Evolutionary conservation across 441 rosid genomes (phyloP).

Genomic region (Populus trichocarpa): DNA sequence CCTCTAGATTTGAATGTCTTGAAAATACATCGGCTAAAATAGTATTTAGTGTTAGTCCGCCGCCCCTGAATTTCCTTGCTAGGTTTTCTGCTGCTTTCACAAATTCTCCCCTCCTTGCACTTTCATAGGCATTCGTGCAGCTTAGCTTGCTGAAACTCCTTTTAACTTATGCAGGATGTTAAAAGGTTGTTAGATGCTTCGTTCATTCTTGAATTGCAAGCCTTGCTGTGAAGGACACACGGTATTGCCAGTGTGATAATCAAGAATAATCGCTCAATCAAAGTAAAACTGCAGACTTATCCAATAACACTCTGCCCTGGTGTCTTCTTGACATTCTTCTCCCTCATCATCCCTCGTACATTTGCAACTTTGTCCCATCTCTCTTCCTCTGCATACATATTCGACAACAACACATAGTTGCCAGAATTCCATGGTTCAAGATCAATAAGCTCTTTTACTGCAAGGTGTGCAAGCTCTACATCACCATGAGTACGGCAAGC

Average conservation of each 20-base stretch:
- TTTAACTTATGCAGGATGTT: no score
- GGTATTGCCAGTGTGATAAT: not conserved
- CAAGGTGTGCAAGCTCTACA: slow-evolving; percentile 54
- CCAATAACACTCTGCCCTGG: no score
- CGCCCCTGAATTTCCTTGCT: not conserved
- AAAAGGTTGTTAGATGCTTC: no score
- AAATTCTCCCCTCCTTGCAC: not conserved
- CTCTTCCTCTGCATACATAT: not conserved
- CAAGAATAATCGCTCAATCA: no score
- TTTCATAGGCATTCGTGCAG: not conserved
- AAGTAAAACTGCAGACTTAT: no score
- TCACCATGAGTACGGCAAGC: slow-evolving; percentile 69
- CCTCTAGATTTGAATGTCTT: not conserved
- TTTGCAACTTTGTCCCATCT: not conserved
- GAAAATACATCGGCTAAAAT: not conserved
- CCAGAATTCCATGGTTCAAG: slow-evolving; percentile 59
- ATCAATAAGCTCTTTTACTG: slow-evolving; percentile 52
- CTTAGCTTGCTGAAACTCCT: no score
- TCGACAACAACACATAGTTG: no score
- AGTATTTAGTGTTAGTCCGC: not conserved
- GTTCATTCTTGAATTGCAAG: no score
- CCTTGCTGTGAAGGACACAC: not conserved
- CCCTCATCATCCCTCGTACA: not conserved
- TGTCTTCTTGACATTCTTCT: no score
- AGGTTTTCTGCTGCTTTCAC: not conserved